Conservation (phyloP, 345 rosid species). For the Euphorbia pulcherrima region DNA sequence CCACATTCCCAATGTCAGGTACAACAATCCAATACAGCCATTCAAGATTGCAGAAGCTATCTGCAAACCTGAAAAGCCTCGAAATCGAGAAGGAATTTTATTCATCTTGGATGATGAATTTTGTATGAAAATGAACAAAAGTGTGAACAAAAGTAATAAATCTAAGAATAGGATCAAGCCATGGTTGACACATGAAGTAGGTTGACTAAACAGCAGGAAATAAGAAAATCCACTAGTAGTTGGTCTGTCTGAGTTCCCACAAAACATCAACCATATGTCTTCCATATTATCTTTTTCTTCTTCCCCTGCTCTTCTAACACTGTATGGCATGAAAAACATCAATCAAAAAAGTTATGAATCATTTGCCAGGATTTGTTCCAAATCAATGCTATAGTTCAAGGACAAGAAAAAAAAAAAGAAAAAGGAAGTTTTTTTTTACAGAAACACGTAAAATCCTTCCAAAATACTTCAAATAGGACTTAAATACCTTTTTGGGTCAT, state of each 20-base stretch:
- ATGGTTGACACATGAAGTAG: conserved; percentile 49
- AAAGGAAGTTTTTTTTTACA: no score
- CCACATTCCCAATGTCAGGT: conserved; percentile 57
- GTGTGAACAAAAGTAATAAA: conserved; percentile 42
- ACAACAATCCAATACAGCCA: conserved; percentile 55
- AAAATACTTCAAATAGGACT: no score
- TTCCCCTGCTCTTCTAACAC: background rate
- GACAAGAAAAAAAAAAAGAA: no score
- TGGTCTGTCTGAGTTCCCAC: conserved; percentile 45
- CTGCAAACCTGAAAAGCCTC: conserved; percentile 35
- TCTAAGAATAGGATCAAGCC: conserved; percentile 47
- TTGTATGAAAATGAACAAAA: conserved; percentile 40
- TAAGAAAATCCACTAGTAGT: conserved; percentile 16
- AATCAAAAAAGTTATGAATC: background rate
- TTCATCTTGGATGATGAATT: conserved; percentile 37
- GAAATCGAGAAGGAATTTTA: conserved; percentile 22
- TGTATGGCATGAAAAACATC: conserved; percentile 9
- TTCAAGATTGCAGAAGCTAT: conserved; percentile 47
- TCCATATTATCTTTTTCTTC: conserved; percentile 34
- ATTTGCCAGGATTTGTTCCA: no score
- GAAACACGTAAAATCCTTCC: no score
- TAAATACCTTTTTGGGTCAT: no score
- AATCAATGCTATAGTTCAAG: no score
- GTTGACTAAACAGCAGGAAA: conserved; percentile 23
- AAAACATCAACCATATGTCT: conserved; percentile 47